phyloP scores from a whole-genome alignment of 306 rosid genomes.

The Cicer yamashitae region DNA sequence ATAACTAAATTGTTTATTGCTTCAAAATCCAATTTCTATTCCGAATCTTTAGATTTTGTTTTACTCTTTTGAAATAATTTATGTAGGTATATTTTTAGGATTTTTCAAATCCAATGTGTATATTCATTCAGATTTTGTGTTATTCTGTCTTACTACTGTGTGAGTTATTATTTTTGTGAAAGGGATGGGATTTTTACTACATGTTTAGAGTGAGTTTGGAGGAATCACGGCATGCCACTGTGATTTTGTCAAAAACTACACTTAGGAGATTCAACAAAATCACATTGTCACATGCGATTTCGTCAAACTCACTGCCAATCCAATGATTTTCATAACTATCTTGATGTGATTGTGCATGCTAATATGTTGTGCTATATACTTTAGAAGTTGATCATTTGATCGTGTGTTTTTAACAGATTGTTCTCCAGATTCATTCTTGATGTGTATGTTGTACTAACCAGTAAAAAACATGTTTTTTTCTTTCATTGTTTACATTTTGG shows the following conservation, averaged over 20 bases:
- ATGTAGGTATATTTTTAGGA: constrained; percentile 11
- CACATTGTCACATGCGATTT: too few relatives aligned
- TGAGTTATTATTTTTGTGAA: constrained; percentile 30
- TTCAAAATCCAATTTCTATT: constrained; percentile 25
- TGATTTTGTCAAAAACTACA: too few relatives aligned
- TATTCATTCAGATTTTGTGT: constrained; percentile 25
- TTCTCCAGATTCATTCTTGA: constrained; percentile 14
- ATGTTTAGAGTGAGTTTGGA: neutral
- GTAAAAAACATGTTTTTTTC: constrained; percentile 3
- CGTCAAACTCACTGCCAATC: too few relatives aligned
- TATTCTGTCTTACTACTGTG: neutral
- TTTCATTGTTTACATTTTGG: neutral
- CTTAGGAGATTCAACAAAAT: too few relatives aligned
- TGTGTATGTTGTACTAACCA: constrained; percentile 21
- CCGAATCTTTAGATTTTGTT: neutral
- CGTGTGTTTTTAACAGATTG: constrained; percentile 10
- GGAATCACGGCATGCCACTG: too few relatives aligned
- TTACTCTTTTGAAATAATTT: neutral
- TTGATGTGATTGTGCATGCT: constrained; percentile 28
- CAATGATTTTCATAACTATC: neutral
- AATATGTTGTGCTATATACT: constrained; percentile 6
- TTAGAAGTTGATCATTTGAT: constrained; percentile 20
- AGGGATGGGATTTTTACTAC: constrained; percentile 11
- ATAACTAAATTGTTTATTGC: constrained; percentile 23
- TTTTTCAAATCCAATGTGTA: constrained; percentile 7